phyloP scores from a whole-genome alignment of 148 eudicot genomes.

The Silene latifolia region DNA sequence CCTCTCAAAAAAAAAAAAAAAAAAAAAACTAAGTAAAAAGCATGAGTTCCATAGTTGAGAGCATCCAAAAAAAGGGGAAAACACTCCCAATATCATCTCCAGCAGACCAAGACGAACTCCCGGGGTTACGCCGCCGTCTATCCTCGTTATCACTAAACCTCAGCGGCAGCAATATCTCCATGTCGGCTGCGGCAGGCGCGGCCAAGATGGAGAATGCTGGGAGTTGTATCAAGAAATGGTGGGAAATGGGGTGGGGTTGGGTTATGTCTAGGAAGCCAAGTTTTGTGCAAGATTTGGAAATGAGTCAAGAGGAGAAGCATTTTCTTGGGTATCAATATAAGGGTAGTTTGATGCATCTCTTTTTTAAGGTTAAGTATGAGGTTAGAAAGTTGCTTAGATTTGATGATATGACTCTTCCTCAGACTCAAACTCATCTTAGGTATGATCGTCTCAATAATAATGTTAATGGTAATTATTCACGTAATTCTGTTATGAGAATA shows the following conservation, averaged over 20 bases:
- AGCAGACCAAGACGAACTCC: background rate
- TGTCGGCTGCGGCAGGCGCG: conserved; percentile 35
- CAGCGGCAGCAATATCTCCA: conserved; percentile 27
- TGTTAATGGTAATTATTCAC: background rate
- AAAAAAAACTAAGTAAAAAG: too few species aligned
- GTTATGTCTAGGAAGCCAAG: conserved; percentile 59
- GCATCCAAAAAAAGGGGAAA: conserved; percentile 30
- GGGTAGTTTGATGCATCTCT: conserved; percentile 61
- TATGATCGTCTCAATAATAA: conserved; percentile 10
- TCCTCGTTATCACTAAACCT: conserved; percentile 54
- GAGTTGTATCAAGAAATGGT: conserved; percentile 57
- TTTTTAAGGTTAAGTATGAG: conserved; percentile 54
- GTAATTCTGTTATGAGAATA: conserved; percentile 4
- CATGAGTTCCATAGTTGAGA: conserved; percentile 43
- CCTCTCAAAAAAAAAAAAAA: background rate
- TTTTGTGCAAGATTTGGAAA: conserved; percentile 71
- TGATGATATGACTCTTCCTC: conserved; percentile 53
- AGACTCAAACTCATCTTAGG: conserved; percentile 32
- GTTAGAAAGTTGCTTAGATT: conserved; percentile 43
- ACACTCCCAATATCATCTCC: conserved; percentile 41
- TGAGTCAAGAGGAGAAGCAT: conserved; percentile 71
- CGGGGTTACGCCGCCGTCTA: conserved; percentile 44
- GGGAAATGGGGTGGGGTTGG: conserved; percentile 72
- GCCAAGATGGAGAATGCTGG: conserved; percentile 47
- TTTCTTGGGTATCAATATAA: conserved; percentile 47